Percentiles rank a stretch among this genome's conserved stretches.
Evolutionary conservation across 2,329 filamentous ascomycete genomes (phyloP).

Genomic region (Fusarium vanettenii): DNA sequence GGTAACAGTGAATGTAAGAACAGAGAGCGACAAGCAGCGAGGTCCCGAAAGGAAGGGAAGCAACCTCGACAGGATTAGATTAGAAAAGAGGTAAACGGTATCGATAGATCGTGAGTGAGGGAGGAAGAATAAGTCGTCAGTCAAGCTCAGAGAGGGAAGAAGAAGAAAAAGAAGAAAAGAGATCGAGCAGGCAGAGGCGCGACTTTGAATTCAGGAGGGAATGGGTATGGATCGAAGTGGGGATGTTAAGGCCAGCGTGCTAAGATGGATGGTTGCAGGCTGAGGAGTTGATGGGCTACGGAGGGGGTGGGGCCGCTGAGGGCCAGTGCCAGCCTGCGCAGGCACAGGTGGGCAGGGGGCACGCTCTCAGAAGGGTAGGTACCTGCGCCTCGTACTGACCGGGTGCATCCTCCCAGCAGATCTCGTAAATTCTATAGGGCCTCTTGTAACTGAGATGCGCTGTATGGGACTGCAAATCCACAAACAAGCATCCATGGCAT

Average conservation of each 20-base stretch:
- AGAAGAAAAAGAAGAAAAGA: constrained; percentile 16
- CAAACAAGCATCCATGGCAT: not conserved
- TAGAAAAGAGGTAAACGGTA: constrained; percentile 37
- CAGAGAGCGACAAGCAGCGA: constrained; percentile 37
- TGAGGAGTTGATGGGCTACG: constrained; percentile 19
- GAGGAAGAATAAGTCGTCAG: constrained; percentile 24
- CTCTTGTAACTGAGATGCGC: constrained; percentile 5
- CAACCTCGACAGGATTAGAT: constrained; percentile 43
- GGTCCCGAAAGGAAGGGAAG: constrained; percentile 37
- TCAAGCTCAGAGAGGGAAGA: constrained; percentile 28
- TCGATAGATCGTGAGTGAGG: constrained; percentile 27
- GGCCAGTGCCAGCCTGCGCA: not conserved
- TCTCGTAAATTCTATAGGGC: constrained; percentile 25
- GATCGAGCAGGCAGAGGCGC: constrained; percentile 11
- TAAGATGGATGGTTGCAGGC: constrained; percentile 40
- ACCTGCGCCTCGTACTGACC: not conserved
- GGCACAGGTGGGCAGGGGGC: not conserved
- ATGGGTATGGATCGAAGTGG: constrained; percentile 26
- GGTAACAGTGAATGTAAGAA: constrained; percentile 38
- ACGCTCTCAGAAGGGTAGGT: constrained; percentile 8
- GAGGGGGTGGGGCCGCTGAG: constrained; percentile 14
- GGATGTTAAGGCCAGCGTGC: constrained; percentile 46
- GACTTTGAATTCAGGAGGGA: constrained; percentile 41
- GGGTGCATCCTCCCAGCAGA: constrained; percentile 3
- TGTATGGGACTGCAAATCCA: constrained; percentile 9